Evolutionary conservation across 768 basidiomycete species (phyloP).

Genomic region (Tricholoma saponaceum): DNA sequence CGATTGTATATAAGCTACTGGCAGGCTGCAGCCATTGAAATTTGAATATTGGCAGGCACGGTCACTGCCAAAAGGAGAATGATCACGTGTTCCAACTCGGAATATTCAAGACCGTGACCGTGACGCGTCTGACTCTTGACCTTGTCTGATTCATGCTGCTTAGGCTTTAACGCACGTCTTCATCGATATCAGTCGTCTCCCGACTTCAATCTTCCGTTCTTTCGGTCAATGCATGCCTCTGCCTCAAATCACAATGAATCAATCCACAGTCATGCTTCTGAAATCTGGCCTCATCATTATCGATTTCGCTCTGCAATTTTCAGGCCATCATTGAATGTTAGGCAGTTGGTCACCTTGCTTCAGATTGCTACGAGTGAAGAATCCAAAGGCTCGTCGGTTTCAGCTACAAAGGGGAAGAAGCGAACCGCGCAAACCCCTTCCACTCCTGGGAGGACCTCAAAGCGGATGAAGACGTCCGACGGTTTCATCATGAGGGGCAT

Average conservation of each 20-base stretch:
- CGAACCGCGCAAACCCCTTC: background rate
- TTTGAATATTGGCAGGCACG: too few relatives aligned
- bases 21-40: too few relatives aligned
- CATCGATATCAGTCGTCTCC: too few relatives aligned
- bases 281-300: slow-evolving; percentile 12
- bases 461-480: slow-evolving; percentile 10
- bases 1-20: too few relatives aligned
- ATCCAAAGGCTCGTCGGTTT: background rate
- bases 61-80: too few relatives aligned
- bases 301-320: slow-evolving; percentile 6
- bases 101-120: too few relatives aligned
- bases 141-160: too few relatives aligned
- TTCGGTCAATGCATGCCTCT: slow-evolving; percentile 13
- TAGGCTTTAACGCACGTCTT: too few relatives aligned
- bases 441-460: background rate
- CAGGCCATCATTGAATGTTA: slow-evolving; percentile 23
- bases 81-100: too few relatives aligned
- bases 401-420: slow-evolving; percentile 17
- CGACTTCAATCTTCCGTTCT: too few relatives aligned
- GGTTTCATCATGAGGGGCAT: background rate
- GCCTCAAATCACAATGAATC: slow-evolving; percentile 12
- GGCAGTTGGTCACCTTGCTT: slow-evolving; percentile 17
- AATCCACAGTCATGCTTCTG: slow-evolving; percentile 2
- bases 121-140: too few relatives aligned
- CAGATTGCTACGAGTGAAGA: slow-evolving; percentile 15